phyloP scores from a whole-genome alignment of 2,329 filamentous ascomycete species.

The Fusarium lyarnte region DNA sequence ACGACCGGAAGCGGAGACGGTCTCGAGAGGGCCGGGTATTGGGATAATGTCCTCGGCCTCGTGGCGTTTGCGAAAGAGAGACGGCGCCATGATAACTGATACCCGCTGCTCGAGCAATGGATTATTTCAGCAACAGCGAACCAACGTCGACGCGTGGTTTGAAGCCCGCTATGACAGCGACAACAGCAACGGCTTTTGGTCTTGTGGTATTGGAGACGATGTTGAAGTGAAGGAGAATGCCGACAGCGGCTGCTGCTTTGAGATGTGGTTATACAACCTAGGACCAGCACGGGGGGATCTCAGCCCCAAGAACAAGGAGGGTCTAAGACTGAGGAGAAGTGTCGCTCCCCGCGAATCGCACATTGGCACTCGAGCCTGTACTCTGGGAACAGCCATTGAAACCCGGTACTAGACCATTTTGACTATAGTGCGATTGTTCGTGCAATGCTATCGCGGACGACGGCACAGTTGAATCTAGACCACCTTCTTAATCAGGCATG shows the following conservation, averaged over 20 bases:
- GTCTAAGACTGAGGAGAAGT: constrained; percentile 20
- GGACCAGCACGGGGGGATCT: constrained; percentile 24
- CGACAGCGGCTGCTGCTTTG: constrained; percentile 34
- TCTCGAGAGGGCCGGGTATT: constrained; percentile 52
- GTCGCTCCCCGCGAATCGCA: constrained; percentile 34
- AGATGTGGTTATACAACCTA: constrained; percentile 35
- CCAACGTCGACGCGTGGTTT: constrained; percentile 34
- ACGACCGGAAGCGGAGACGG: constrained; percentile 52
- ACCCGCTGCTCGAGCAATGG: constrained; percentile 17
- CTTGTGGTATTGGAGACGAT: constrained; percentile 24
- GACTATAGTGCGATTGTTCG: constrained; percentile 15
- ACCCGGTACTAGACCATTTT: constrained; percentile 28
- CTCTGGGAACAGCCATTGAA: background rate
- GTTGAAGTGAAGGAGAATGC: constrained; percentile 30
- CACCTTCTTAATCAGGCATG: constrained; percentile 33
- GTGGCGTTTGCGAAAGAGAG: constrained; percentile 57
- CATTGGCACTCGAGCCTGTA: constrained; percentile 15
- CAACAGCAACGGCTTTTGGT: constrained; percentile 20
- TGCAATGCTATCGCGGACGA: constrained; percentile 24
- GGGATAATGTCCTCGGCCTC: constrained; percentile 58
- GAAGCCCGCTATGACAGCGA: constrained; percentile 35
- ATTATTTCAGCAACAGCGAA: constrained; percentile 17
- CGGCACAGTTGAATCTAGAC: constrained; percentile 19
- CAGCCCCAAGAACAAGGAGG: constrained; percentile 29
- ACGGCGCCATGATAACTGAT: constrained; percentile 46